Evolutionary conservation across 495 filamentous ascomycete genomes (phyloP), one percentile per base, ranked within the genome.

Genomic region (Penicillium taxi): DNA sequence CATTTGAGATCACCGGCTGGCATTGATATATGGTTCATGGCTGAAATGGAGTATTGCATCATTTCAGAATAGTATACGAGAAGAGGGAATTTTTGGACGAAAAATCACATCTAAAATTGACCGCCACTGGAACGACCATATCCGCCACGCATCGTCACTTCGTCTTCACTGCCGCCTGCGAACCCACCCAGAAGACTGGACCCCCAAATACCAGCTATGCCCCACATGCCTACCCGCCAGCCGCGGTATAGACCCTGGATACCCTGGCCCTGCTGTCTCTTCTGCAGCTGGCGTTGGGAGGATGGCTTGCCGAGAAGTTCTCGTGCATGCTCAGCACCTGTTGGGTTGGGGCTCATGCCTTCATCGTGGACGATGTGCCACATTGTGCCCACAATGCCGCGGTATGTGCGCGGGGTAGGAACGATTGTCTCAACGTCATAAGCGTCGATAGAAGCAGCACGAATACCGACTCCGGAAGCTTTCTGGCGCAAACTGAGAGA

Each of bases 141-240:
- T 9, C 55, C 52, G 19, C 41, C 55, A n/a, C 39, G 47, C 32
- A 52, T 32, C 28, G 59, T 59, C 9, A 56, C 41, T 19, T 64
- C 63, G 5, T 68, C 64, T 25, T 63, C 58, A 21, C 52, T 48
- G 16, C 42, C 50, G 2, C 47, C 56, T 4, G 57, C 50, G 6
- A 64, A 55, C 21, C 66, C 66, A 9, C 81, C 80, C 22, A 85
- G 41, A 6, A 80, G 63, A 33, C 64, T 73, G 39, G 81, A 72
- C 15, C 82, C 80, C 86, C 89, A 90, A 15, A 94, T 75, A 13
- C 90, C 90, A 11, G 90, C 80, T 37, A 96, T 65, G 0, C 89
- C 90, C 91, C 91, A 96, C 74, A 93, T 85, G 7, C 88, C 88
- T 12, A 96, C 81, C 52, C 85, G 80, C 91, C 91, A 98, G 9